Conservation (phyloP, 2,329 filamentous ascomycete species). For the Clarireedia homoeocarpa region DNA sequence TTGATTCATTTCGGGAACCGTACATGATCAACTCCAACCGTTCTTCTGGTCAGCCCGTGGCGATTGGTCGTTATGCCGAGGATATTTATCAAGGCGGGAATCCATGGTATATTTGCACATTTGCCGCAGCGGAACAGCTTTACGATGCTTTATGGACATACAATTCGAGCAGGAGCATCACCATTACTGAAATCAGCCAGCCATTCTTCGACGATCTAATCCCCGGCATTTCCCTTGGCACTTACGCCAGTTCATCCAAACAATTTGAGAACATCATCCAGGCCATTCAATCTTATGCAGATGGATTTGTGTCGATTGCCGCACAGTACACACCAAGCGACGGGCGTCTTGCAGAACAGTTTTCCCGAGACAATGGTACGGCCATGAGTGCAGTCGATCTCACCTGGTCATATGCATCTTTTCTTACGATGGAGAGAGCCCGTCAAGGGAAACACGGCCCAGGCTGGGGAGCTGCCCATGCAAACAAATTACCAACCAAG, state of each 20-base stretch:
- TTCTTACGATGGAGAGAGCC: conserved; percentile 52
- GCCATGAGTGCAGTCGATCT: conserved; percentile 57
- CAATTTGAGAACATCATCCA: conserved; percentile 40
- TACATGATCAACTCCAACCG: conserved; percentile 64
- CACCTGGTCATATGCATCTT: conserved; percentile 66
- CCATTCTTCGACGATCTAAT: conserved; percentile 64
- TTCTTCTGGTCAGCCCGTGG: conserved; percentile 49
- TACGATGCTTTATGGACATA: conserved; percentile 66
- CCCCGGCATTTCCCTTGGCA: conserved; percentile 48
- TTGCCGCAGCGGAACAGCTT: conserved; percentile 40
- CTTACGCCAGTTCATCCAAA: conserved; percentile 54
- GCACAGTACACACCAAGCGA: conserved; percentile 44
- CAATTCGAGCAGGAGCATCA: conserved; percentile 54
- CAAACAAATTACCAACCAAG: conserved; percentile 11
- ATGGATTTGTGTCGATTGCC: conserved; percentile 44
- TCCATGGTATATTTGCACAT: conserved; percentile 59
- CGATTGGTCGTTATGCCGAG: conserved; percentile 59
- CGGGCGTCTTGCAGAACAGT: conserved; percentile 61
- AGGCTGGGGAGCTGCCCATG: conserved; percentile 43
- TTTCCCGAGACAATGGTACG: conserved; percentile 42
- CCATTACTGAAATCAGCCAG: conserved; percentile 55
- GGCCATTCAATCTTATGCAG: conserved; percentile 56
- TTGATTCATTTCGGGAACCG: conserved; percentile 60
- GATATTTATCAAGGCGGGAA: conserved; percentile 72
- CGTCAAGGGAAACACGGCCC: conserved; percentile 45